Evolutionary conservation across 148 eudicot species (phyloP), one percentile per base, ranked within the genome.

Genomic region (Euryodendron excelsum): DNA sequence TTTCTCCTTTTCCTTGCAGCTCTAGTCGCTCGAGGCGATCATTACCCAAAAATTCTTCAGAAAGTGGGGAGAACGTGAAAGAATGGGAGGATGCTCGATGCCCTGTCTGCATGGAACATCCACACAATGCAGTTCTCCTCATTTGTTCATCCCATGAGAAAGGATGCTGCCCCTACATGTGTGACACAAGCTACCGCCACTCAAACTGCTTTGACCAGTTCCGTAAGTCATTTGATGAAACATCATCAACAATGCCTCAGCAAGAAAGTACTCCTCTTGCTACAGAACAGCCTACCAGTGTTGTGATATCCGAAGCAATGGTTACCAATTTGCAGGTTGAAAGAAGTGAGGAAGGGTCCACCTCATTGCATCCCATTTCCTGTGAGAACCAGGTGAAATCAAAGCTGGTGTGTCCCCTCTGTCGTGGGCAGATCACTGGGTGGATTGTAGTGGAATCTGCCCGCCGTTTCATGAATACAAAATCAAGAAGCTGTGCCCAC

Each of bases 71-170:
- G 59, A 82, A 85, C 28, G 39, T 83, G n/a, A 93, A 89, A 82
- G 96, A 90, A 86, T 96, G 94, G 99, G 99, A 96, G 80, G 97
- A 93, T 14, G 93, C 97, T 23, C 86, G 91, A 50, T 96, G 99
- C 77, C 93, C 99, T 4, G 97, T 96, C 37, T 96, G 98, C 82
- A 93, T 96, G 89, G 99, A 96, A 76, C 98, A 96, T 81, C 99
- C 99, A 39, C 99, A 96, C 81, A 96, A 96, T 73, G 98, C 97
- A 5, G 87, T 96, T 79, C 91, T 96, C 52, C 92, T 96, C 31
- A 23, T 88, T 13, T 96, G 99, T 79, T 88, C 97, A 4, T 88
- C 99, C 27, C 91, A 89, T 79, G 90, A 85, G 37, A 96, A 90
- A 73, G 98, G 98, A 52, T 96, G 99, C 55, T 94, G 91, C 44